Evolutionary conservation across 73 alveolate species (phyloP), one percentile per base, ranked within the genome.

Genomic region (Diophrys appendiculata): DNA sequence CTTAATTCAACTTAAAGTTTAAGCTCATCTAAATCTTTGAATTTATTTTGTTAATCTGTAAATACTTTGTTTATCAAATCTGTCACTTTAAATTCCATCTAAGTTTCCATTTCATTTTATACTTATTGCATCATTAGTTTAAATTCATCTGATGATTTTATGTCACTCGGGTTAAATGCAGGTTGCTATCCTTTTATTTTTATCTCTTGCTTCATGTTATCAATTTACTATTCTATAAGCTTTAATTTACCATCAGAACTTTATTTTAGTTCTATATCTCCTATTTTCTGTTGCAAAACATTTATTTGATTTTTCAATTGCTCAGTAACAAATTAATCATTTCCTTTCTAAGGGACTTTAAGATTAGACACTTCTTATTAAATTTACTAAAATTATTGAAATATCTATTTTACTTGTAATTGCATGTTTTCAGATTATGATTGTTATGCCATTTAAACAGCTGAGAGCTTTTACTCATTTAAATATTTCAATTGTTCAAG

Each of bases 41-140:
- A 33, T 24, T 89, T 54, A 5, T 86, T 89, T 52, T 86, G 88
- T 52, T 86, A 80, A 33, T 86, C 94, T 24, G 69, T 81, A 3
- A 86, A 29, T 22, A 86, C 79, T 31, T 81, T 71, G 69, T 79
- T 73, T 0, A 86, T 70, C 28, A 86, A 72, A 25, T 79, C 94
- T 11, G 88, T 75, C 60, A 85, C 34, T 82, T 74, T 86, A 29
- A 67, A 33, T 71, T 86, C 94, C 35, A 86, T 28, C 65, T 80
- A n/a, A 32, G 75, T 76, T 27, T 54, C 54, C 60, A 81, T 23
- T 22, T 86, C 94, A 23, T 53, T 33, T 68, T 80, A 64, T 25
- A 86, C 77, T 31, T 73, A 74, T 2, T 70, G 18, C 11, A 86
- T 53, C 55, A 86, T 35, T 24, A 23, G 30, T 30, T 68, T 71